Base-by-base conservation (phyloP, 768 basidiomycete genomes). In the Pleurotus citrinopileatus region DNA sequence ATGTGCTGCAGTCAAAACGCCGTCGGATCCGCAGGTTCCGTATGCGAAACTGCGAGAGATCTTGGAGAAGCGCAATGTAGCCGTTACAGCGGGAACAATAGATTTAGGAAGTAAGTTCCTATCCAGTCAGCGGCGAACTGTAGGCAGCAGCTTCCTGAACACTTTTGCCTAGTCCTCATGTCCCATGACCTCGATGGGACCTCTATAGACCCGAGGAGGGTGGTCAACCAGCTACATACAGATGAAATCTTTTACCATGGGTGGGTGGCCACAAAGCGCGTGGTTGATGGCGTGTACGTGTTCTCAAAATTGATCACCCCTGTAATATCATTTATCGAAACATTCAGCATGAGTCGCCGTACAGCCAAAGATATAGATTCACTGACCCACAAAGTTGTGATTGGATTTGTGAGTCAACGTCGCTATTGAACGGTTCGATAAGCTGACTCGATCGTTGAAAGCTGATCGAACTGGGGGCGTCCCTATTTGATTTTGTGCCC, bases 401-500 rank as follows among this genome's bases (percentile, higher is more conserved):
- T 68, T 28, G 67, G 65, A 48, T 60, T 72, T 36, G 71, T 72
- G 50, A 42, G 69, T 63, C 20, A 54, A 52, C 10, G 50, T 23
- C 51, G 55, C 53, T 2, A 26, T 56, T 26, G 15, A n/a, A n/a
- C 7, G 13, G 7, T 40, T 19, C 12, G n/a, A 19, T 19, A 23
- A 27, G n/a, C 23, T 23, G 26, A 25, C 4, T 26, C 19, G 5
- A 9, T 13, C 19, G 19, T 44, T 38, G 42, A 34, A 54, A 86
- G 84, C 59, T 84, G 42, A 72, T 80, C 50, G 79, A 83, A 59
- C 59, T 84, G 22, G 79, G 78, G 19, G 60, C 63, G 3, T 72
- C 71, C 2, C 63, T 82, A 48, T 60, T 75, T 44, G 74, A 78
- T 54, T 66, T 72, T n/a, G 70, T 69, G 40, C 60, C 68, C 3